Conservation (phyloP, 2,329 filamentous ascomycete species). For the Hypomyces perniciosus region DNA sequence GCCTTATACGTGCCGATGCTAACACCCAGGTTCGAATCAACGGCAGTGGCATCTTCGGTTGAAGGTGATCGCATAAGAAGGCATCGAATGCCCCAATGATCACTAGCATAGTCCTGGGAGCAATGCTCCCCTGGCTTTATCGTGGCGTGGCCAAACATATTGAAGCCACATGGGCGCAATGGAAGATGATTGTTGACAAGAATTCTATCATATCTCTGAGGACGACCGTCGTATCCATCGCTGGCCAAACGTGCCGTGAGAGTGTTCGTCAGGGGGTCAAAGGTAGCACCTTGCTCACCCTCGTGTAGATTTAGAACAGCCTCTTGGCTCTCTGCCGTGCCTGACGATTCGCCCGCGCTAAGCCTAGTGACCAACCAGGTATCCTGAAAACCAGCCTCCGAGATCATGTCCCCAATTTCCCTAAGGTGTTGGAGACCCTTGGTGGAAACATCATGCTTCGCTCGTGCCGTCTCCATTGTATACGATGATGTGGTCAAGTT, state of each 20-base stretch:
- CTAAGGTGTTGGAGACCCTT: conserved; percentile 39
- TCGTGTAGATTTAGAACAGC: conserved; percentile 36
- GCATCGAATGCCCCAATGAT: conserved; percentile 54
- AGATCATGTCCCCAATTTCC: conserved; percentile 41
- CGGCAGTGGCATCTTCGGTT: not conserved
- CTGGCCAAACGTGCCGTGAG: conserved; percentile 48
- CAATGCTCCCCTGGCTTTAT: not conserved
- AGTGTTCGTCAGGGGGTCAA: conserved; percentile 52
- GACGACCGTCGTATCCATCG: conserved; percentile 44
- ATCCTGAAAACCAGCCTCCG: conserved; percentile 44
- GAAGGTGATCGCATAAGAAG: conserved; percentile 23
- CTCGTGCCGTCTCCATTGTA: conserved; percentile 48
- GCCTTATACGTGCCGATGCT: conserved; percentile 25
- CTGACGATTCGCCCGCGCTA: conserved; percentile 36
- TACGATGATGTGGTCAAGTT: conserved; percentile 56
- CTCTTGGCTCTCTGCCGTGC: conserved; percentile 19
- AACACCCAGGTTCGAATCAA: conserved; percentile 18
- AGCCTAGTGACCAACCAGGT: conserved; percentile 43
- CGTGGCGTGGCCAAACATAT: conserved; percentile 45
- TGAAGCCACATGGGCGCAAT: conserved; percentile 37
- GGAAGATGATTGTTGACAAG: conserved; percentile 42
- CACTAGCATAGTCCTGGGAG: conserved; percentile 35
- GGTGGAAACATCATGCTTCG: conserved; percentile 46
- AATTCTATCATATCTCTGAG: conserved; percentile 62
- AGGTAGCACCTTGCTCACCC: conserved; percentile 60